Conservation (phyloP, 345 rosid genomes). For the Arabidopsis arenosa region DNA sequence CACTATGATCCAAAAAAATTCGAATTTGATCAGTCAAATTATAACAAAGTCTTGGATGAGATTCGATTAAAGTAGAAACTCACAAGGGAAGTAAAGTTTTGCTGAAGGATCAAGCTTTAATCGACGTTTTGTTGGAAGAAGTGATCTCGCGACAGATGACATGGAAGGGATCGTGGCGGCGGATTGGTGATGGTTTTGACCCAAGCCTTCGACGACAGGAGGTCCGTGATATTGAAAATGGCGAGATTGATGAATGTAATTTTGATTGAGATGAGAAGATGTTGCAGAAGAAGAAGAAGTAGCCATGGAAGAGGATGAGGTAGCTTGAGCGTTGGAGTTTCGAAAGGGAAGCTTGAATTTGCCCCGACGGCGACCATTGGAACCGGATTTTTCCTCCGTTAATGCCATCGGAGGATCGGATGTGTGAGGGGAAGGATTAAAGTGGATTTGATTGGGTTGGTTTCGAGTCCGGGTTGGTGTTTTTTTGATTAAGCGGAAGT, state of each 20-base stretch:
- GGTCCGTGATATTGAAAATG: slow-evolving; percentile 36
- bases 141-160: slow-evolving; percentile 76
- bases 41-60: neutral
- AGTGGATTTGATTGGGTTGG: slow-evolving; percentile 36
- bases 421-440: neutral
- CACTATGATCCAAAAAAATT: slow-evolving; percentile 3
- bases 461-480: slow-evolving; percentile 35
- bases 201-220: slow-evolving; percentile 54
- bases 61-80: slow-evolving; percentile 28
- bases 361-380: slow-evolving; percentile 73
- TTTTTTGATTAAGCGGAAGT: neutral
- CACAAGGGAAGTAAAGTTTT: slow-evolving; percentile 91
- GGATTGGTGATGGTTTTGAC: slow-evolving; percentile 44
- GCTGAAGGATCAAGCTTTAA: slow-evolving; percentile 86
- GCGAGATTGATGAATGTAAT: slow-evolving; percentile 47
- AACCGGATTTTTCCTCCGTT: slow-evolving; percentile 56
- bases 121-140: slow-evolving; percentile 73
- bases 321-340: slow-evolving; percentile 46
- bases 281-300: slow-evolving; percentile 43
- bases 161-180: slow-evolving; percentile 53
- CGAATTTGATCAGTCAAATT: neutral
- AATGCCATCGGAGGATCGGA: slow-evolving; percentile 62
- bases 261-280: slow-evolving; percentile 38
- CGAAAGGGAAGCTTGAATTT: slow-evolving; percentile 76
- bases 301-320: slow-evolving; percentile 40